These are phyloP conservation scores for Taphrina confusa DNA, from an alignment of 1,139 yeast species.

Conservation along the genomic window DNA sequence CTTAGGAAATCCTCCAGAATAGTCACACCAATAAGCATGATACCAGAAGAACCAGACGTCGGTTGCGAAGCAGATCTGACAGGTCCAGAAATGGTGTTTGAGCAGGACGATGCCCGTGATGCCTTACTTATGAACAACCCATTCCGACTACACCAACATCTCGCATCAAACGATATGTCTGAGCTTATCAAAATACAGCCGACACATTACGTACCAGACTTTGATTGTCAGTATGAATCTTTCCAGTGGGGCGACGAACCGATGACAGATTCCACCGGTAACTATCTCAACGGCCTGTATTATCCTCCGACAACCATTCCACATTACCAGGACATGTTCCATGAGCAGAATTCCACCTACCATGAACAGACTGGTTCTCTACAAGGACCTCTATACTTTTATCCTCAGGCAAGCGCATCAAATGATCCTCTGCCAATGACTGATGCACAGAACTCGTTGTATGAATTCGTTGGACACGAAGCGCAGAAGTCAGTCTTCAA, in stretches of 20 bases:
- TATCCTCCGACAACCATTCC: not conserved
- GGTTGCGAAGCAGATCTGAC: not conserved
- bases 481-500: conserved; percentile 6
- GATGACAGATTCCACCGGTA: not conserved
- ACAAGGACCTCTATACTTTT: conserved; percentile 3
- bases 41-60: conserved; percentile 20
- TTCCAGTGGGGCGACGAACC: conserved; percentile 20
- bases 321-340: not conserved
- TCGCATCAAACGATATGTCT: conserved; percentile 22
- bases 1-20: conserved; percentile 1
- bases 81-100: not conserved
- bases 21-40: conserved; percentile 1
- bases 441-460: not conserved
- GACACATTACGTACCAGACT: conserved; percentile 1
- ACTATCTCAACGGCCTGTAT: not conserved
- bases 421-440: not conserved
- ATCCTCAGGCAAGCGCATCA: not conserved
- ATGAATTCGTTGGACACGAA: conserved; percentile 1
- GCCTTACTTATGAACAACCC: not conserved
- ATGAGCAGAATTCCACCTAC: not conserved
- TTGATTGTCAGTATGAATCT: conserved; percentile 1
- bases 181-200: conserved; percentile 21
- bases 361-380: not conserved
- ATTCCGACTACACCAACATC: conserved; percentile 15
- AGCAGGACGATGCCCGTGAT: not conserved